Conservation (phyloP, 768 basidiomycete species). For the Xanthoconium purpureum region DNA sequence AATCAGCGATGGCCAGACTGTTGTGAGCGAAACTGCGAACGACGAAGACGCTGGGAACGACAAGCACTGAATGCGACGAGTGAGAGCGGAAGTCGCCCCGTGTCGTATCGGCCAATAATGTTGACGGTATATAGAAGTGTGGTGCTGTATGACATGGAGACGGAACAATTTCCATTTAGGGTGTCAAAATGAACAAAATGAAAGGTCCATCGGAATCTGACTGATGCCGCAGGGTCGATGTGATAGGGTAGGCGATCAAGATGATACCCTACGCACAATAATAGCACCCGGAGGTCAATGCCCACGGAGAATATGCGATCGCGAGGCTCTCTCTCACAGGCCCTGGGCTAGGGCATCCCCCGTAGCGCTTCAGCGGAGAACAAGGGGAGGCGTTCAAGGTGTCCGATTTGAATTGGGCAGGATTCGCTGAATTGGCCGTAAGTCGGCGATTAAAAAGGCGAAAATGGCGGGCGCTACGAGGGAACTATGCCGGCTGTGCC, state of each 20-base stretch:
- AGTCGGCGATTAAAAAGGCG: constrained; percentile 32
- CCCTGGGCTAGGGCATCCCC: constrained; percentile 25
- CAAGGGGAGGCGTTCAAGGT: no score
- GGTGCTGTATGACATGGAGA: constrained; percentile 22
- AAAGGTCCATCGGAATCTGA: constrained; percentile 30
- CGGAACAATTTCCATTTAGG: constrained; percentile 23
- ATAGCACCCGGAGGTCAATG: constrained; percentile 13
- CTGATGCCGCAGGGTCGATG: constrained; percentile 34
- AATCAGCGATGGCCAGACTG: constrained; percentile 6
- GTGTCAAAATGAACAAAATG: constrained; percentile 19
- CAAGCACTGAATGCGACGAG: neutral
- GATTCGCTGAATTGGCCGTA: constrained; percentile 23
- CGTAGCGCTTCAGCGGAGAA: neutral
- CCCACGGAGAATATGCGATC: constrained; percentile 20
- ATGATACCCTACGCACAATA: constrained; percentile 26
- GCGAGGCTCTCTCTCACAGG: constrained; percentile 14
- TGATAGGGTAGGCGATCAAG: constrained; percentile 39
- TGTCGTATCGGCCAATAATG: constrained; percentile 22
- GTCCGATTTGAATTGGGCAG: no score
- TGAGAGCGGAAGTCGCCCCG: constrained; percentile 8
- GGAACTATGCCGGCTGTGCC: constrained; percentile 29
- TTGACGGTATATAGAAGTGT: constrained; percentile 12
- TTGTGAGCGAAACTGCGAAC: neutral
- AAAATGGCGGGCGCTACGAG: constrained; percentile 10
- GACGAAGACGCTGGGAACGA: neutral